A percentile compares a stretch with the other conserved stretches of the same genome.
Evolutionary conservation across 179 eudicot species (phyloP).

Genomic region (Corrigiola litoralis): DNA sequence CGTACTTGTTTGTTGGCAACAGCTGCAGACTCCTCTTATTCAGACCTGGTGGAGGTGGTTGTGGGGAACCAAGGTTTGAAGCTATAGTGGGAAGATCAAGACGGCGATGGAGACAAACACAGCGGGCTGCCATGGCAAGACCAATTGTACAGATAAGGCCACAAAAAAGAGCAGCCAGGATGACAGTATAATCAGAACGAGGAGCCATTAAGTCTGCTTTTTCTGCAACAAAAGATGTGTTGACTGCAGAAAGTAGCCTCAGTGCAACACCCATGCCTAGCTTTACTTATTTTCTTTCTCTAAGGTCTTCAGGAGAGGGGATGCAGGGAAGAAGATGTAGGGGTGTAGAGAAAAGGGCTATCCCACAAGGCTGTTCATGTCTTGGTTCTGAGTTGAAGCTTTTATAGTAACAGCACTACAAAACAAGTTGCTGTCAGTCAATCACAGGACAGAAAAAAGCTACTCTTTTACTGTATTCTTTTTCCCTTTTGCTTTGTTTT

Average conservation of each 20-base stretch:
- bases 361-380: constrained; percentile 5
- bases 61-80: constrained; percentile 13
- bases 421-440: constrained; percentile 28
- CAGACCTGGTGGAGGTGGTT: constrained; percentile 35
- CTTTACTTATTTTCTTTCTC: not conserved
- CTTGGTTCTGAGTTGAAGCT: constrained; percentile 11
- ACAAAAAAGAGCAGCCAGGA: constrained; percentile 38
- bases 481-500: not conserved
- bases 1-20: constrained; percentile 29
- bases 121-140: constrained; percentile 33
- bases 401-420: constrained; percentile 18
- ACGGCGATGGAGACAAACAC: constrained; percentile 20
- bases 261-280: constrained; percentile 18
- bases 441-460: constrained; percentile 23
- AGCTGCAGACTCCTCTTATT: constrained; percentile 27
- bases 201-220: constrained; percentile 15
- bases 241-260: constrained; percentile 27
- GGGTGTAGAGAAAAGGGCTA: not conserved
- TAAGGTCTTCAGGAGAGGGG: not conserved
- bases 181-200: constrained; percentile 30
- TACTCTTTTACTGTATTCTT: not conserved
- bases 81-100: not conserved
- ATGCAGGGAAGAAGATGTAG: not conserved
- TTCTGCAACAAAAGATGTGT: constrained; percentile 16
- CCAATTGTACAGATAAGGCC: constrained; percentile 37